These are phyloP conservation scores for Phanerochaete sordida DNA, from an alignment of 768 basidiomycete species.

Conservation along the genomic window DNA sequence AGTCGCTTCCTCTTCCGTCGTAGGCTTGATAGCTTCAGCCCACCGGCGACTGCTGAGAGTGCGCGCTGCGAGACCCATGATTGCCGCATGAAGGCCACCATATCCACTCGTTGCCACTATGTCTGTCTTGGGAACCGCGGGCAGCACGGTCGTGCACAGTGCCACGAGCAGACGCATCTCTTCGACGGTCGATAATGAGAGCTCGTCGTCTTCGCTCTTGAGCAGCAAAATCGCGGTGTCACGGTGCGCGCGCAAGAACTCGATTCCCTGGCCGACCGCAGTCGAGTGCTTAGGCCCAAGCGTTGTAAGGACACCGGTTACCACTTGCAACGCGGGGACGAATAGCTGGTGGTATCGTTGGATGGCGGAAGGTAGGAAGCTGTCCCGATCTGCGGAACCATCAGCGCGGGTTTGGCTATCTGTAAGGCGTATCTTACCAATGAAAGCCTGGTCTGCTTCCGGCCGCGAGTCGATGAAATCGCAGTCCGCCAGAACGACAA, in stretches of 20 bases:
- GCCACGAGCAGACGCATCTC: constrained; percentile 79
- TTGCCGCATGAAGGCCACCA: constrained; percentile 79
- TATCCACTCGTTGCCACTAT: constrained; percentile 77
- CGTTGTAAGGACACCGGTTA: constrained; percentile 74
- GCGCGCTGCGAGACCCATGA: constrained; percentile 70
- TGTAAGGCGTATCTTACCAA: no score
- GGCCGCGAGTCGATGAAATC: constrained; percentile 86
- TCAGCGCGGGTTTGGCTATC: no score
- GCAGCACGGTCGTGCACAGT: constrained; percentile 64
- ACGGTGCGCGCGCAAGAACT: constrained; percentile 79
- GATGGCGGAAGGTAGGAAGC: constrained; percentile 84
- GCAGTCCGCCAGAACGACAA: constrained; percentile 75
- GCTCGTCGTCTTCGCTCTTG: constrained; percentile 63
- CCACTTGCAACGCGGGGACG: constrained; percentile 81
- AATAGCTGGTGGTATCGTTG: constrained; percentile 90
- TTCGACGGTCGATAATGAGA: constrained; percentile 64
- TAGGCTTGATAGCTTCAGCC: constrained; percentile 54
- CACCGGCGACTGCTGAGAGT: constrained; percentile 60
- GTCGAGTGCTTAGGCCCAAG: constrained; percentile 66
- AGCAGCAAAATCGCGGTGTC: constrained; percentile 82
- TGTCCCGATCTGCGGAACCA: constrained; percentile 67
- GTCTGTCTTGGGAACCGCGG: constrained; percentile 72
- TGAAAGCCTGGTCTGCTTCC: constrained; percentile 76
- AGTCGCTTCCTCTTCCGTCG: constrained; percentile 62
- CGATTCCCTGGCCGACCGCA: constrained; percentile 74